Evolutionary conservation across 2,329 filamentous ascomycete genomes (phyloP), one percentile per base, ranked within the genome.

Genomic region (Myriangium duriaei): DNA sequence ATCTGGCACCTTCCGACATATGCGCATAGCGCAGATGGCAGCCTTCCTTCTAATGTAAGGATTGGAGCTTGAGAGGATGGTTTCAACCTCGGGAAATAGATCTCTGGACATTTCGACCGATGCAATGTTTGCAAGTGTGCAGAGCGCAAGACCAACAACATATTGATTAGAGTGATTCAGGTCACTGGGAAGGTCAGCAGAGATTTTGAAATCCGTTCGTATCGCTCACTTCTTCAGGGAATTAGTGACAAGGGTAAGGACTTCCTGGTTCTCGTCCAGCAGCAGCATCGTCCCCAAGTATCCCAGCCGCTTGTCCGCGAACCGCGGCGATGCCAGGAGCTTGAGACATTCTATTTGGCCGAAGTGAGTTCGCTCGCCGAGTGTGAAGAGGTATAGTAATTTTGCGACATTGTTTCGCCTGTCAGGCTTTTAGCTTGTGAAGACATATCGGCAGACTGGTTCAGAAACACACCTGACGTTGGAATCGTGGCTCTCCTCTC

Each of bases 261-360:
- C 92, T 61, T 98, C 92, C 60, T 98, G 91, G 53, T 98, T 98
- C 69, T 98, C 91, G 59, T 98, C 91, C 45, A 98, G 68, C 48
- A 98, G 64, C 56, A 98, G 64, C 76, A 95, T 98, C 12, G 91
- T 98, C 15, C 91, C 91, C 48, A 98, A 67, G 56, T 98, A 94
- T 29, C 91, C 91, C 50, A 98, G 65, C 33, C 91, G 79, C 67
- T 98, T 98, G 69, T 98, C 91, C 49, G 91, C 91, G 57, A 98
- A 98, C 42, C 88, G 84, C 47, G 92, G 87, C 29, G 91, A 98
- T 42, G 91, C 91, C 42, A 98, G 74, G 35, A 98, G 75, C 65
- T 98, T 98, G 54, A 98, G 72, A 62, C 91, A 98, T 75, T 98
- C 91, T 57, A 98, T 98, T 69, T 98, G 91, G 36, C 91, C 91